Evolutionary conservation across 306 rosid species (phyloP), one percentile per base, ranked within the genome.

Genomic region (Cucumis melo): DNA sequence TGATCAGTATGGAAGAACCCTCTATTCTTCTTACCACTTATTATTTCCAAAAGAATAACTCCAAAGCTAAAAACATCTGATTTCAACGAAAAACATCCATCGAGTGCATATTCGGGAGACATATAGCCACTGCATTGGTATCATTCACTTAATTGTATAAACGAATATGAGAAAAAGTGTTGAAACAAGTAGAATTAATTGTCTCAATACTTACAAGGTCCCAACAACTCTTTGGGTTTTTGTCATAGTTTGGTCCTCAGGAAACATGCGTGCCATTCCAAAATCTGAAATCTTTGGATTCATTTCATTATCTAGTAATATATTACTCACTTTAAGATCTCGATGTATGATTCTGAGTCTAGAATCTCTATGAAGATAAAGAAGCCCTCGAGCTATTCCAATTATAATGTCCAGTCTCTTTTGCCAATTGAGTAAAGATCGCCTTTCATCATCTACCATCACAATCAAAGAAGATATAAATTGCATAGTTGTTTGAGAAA

Each of bases 311-410:
- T 88, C 87, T 13, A 85, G 70, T 44, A 88, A 79, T 77, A 85
- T 55, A 19, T 80, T 80, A 34, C 81, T 83, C 1, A 70, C 78
- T 82, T 82, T 82, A 21, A 82, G 81, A 74, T 82, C 98, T 38
- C 97, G 89, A 36, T 93, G 97, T 34, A 93, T 91, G 50, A 93
- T 93, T 77, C 87, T 80, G 1, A 87, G 70, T 27, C 87, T 81
- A 21, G 90, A 85, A 77, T 87, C 90, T 80, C 90, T 77, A 17
- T 87, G 90, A 65, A 87, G 88, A 77, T 87, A 87, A 54, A 87
- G 81, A 74, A 87, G 82, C 32, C 90, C 90, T 23, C 90, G 77
- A 70, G 88, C 90, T 60, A 85, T 85, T 46, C 88, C 90, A 20
- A 79, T 79, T 50, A 87, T 79, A 44, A 87, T 87, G 73, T 83